phyloP scores from a whole-genome alignment of 257 asterid genomes.

The Solanum peruvianum region DNA sequence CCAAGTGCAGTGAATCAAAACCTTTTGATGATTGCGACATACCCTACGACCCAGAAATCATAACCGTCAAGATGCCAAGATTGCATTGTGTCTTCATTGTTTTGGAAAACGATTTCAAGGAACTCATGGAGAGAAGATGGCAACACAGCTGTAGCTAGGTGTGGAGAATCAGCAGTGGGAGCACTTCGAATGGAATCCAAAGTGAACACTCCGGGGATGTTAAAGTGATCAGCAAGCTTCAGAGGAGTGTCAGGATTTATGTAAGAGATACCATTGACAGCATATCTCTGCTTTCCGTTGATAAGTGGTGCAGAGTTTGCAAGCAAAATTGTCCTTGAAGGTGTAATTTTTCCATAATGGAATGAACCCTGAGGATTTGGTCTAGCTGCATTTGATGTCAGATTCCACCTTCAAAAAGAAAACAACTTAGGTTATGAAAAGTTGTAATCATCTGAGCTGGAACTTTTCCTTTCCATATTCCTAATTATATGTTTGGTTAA shows the following conservation, averaged over 20 bases:
- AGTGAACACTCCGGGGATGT: constrained; percentile 34
- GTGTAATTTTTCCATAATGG: constrained; percentile 28
- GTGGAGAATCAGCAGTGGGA: constrained; percentile 7
- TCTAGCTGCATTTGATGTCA: constrained; percentile 42
- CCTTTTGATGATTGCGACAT: neutral
- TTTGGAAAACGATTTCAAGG: constrained; percentile 38
- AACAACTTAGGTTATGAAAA: neutral
- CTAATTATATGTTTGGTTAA: neutral
- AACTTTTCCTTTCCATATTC: neutral
- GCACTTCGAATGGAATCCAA: constrained; percentile 20
- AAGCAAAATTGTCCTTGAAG: constrained; percentile 33
- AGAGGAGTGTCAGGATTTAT: constrained; percentile 34
- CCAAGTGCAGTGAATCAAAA: neutral
- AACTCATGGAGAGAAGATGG: constrained; percentile 38
- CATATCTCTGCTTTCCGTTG: constrained; percentile 16
- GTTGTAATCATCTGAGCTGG: neutral
- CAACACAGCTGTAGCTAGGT: constrained; percentile 28
- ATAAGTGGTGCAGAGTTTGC: constrained; percentile 27
- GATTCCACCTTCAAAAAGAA: constrained; percentile 29
- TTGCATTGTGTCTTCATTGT: constrained; percentile 25
- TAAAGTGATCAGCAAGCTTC: constrained; percentile 43
- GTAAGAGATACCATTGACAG: constrained; percentile 34
- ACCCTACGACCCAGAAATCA: constrained; percentile 47
- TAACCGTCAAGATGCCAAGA: constrained; percentile 59
- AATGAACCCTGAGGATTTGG: constrained; percentile 57